Percentiles rank a stretch among this genome's conserved stretches.
These are phyloP conservation scores for Leptodontidium sp. DNA, from an alignment of 2,329 filamentous ascomycete genomes.

Conservation along the genomic window DNA sequence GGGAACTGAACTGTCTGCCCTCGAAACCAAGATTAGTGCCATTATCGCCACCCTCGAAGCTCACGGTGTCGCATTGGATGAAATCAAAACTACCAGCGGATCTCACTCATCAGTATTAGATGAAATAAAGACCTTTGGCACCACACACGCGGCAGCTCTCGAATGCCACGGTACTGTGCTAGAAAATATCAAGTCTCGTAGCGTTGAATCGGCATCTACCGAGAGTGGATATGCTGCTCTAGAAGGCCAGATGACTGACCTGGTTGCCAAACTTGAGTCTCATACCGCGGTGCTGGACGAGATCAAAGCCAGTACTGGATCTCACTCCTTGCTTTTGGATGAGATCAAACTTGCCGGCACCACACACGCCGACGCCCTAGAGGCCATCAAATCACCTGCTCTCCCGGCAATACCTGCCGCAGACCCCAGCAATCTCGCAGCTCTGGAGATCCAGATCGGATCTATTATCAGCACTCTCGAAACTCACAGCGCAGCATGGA, in stretches of 20 bases:
- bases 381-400: constrained; percentile 26
- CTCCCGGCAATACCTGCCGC: background rate
- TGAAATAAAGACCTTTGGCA: constrained; percentile 29
- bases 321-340: constrained; percentile 20
- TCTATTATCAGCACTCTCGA: constrained; percentile 37
- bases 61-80: constrained; percentile 33
- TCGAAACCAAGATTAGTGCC: constrained; percentile 1
- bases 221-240: background rate
- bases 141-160: background rate
- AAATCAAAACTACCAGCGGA: constrained; percentile 29
- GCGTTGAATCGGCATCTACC: background rate
- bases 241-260: constrained; percentile 22
- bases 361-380: constrained; percentile 24
- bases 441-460: constrained; percentile 36
- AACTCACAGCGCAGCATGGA: constrained; percentile 33
- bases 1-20: background rate
- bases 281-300: background rate
- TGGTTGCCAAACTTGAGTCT: constrained; percentile 13
- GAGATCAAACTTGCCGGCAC: constrained; percentile 21
- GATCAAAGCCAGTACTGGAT: constrained; percentile 11
- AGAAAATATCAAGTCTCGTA: constrained; percentile 33
- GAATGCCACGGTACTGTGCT: constrained; percentile 29
- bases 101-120: constrained; percentile 25
- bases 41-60: constrained; percentile 12
- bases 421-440: constrained; percentile 22